Evolutionary conservation across 2,329 filamentous ascomycete species (phyloP), one percentile per base, ranked within the genome.

Genomic region (Ceratocystis huliohia): DNA sequence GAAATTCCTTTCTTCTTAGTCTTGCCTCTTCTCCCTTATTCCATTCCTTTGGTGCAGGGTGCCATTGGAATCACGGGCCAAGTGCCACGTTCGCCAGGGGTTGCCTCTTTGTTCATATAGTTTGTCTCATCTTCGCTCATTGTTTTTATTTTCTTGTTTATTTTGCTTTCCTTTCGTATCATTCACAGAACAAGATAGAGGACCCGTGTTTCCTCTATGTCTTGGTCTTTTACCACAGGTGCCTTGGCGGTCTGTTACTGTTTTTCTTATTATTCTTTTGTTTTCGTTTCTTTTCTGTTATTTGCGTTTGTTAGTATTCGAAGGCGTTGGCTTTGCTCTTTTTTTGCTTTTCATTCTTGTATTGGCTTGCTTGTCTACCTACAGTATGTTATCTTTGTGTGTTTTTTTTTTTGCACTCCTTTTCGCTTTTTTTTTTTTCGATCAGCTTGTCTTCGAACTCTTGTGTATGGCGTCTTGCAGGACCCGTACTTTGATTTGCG

Each of bases 211-310:
- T 28, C 56, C 56, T 59, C 56, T 59, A 30, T 33, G 15, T 59
- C 28, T 59, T 59, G 56, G 56, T 59, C 56, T 59, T 37, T 59
- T 59, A 59, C n/a, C 56, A 28, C 56, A 59, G 56, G 33, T 59
- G 25, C 30, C 37, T 65, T 65, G n/a, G 30, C 7, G 17, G 46
- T 20, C 30, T 41, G 37, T 41, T 41, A 3, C 37, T 41, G 37
- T 41, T 41, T 37, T 41, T 41, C 10, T 65, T 56, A 17, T 25
- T 33, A 7, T 65, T 57, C 44, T 50, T 17, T 45, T 66, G 2
- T 15, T 50, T 63, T 15, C 1, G 10, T 41, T 41, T 41, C 10
- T 41, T 4, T 41, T 41, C 37, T 41, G 37, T 41, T 50, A 28
- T 53, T 15, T 53, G 48, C 15, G 37, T 53, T 53, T 50, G 48